phyloP scores from a whole-genome alignment of 164 flowering plant species.

The Kingdonia uniflora region DNA sequence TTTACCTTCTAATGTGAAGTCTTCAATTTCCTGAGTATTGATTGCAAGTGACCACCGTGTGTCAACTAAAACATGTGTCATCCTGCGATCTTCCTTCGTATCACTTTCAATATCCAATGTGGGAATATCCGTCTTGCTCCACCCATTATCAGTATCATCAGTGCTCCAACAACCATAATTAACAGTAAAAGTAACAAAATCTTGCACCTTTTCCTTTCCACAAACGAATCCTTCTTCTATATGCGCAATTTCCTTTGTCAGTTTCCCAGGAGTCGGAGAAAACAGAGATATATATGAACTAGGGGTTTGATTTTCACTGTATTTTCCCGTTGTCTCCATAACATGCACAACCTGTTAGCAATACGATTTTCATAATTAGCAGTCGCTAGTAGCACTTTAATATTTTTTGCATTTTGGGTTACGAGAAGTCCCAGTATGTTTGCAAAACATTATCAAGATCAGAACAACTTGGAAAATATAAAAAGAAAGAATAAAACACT shows the following conservation, averaged over 20 bases:
- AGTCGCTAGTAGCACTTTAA: no score
- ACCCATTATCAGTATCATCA: slow-evolving; percentile 43
- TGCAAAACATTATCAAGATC: no score
- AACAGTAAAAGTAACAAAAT: slow-evolving; percentile 76
- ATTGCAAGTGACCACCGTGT: slow-evolving; percentile 82
- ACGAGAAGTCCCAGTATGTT: no score
- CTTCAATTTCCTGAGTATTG: slow-evolving; percentile 55
- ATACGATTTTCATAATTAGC: background rate
- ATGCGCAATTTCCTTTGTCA: slow-evolving; percentile 55
- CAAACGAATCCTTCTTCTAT: slow-evolving; percentile 68
- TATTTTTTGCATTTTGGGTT: no score
- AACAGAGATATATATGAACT: slow-evolving; percentile 69
- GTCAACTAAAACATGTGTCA: slow-evolving; percentile 49
- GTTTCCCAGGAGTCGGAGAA: slow-evolving; percentile 75
- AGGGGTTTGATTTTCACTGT: slow-evolving; percentile 31
- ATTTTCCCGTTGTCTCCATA: slow-evolving; percentile 49
- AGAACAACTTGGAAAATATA: no score
- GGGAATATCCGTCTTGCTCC: slow-evolving; percentile 73
- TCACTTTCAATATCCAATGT: slow-evolving; percentile 41
- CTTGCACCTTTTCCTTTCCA: slow-evolving; percentile 51
- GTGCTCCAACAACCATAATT: slow-evolving; percentile 69
- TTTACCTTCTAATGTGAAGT: slow-evolving; percentile 71
- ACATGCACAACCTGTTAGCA: slow-evolving; percentile 80
- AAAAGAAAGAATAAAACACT: no score
- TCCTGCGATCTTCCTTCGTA: slow-evolving; percentile 25